phyloP scores from a whole-genome alignment of 805 yeast species.

The Zygoascus ofunaensis region DNA sequence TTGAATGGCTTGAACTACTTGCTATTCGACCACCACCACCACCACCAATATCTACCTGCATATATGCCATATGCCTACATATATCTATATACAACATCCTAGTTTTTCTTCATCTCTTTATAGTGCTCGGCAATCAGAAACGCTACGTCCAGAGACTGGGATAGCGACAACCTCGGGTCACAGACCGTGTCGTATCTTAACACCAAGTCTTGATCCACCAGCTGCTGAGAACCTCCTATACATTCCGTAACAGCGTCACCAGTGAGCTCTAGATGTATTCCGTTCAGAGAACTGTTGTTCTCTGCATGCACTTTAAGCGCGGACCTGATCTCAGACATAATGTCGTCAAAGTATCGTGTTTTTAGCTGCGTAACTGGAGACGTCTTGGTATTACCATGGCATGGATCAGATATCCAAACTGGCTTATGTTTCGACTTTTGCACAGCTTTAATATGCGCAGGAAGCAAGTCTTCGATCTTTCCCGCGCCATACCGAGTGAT shows the following conservation, averaged over 20 bases:
- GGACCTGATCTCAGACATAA: constrained; percentile 30
- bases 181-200: constrained; percentile 36
- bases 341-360: constrained; percentile 36
- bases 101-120: too few species aligned
- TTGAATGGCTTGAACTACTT: too few species aligned
- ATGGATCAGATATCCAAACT: constrained; percentile 39
- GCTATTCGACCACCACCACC: too few species aligned
- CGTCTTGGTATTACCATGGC: constrained; percentile 37
- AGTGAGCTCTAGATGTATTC: constrained; percentile 35
- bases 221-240: constrained; percentile 33
- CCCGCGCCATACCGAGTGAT: constrained; percentile 35
- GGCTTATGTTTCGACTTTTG: constrained; percentile 31
- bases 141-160: constrained; percentile 34
- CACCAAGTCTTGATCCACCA: constrained; percentile 31
- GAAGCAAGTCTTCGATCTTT: constrained; percentile 29
- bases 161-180: constrained; percentile 33
- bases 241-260: constrained; percentile 39
- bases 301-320: constrained; percentile 31
- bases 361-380: constrained; percentile 32
- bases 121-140: constrained; percentile 34
- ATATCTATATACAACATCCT: too few species aligned
- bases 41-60: too few species aligned
- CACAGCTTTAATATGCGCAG: constrained; percentile 33
- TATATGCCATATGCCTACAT: too few species aligned
- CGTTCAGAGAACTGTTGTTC: constrained; percentile 28